Percentiles rank a stretch among this genome's conserved stretches.
phyloP scores from a whole-genome alignment of 1,139 yeast genomes.

The Diutina rugosa region DNA sequence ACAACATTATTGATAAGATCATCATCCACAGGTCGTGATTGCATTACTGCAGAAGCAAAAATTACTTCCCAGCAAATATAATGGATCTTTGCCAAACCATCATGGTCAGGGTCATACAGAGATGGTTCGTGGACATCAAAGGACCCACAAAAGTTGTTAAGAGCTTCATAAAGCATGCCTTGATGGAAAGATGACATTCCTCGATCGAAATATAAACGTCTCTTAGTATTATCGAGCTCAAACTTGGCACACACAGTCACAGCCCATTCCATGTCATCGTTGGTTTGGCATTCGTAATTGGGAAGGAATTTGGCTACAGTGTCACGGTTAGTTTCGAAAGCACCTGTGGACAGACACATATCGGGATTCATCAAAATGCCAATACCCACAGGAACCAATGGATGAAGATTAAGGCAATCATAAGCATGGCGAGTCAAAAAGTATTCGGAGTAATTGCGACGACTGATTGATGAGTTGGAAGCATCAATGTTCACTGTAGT shows the following conservation, averaged over 20 bases:
- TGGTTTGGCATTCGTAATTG: slow-evolving; percentile 40
- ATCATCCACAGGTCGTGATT: slow-evolving; percentile 42
- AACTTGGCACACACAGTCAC: slow-evolving; percentile 39
- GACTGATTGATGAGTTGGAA: slow-evolving; percentile 7
- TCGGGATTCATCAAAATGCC: slow-evolving; percentile 31
- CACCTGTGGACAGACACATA: slow-evolving; percentile 12
- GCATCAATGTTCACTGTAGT: slow-evolving; percentile 8
- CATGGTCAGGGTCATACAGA: slow-evolving; percentile 10
- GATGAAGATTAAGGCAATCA: slow-evolving; percentile 36
- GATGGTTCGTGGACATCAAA: slow-evolving; percentile 19
- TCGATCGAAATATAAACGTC: slow-evolving; percentile 29
- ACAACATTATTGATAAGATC: slow-evolving; percentile 41
- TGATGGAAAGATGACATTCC: slow-evolving; percentile 27
- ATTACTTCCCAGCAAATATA: slow-evolving; percentile 30
- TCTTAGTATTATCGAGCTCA: slow-evolving; percentile 39
- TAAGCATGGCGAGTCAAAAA: slow-evolving; percentile 50
- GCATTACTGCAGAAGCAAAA: slow-evolving; percentile 49
- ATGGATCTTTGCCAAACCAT: slow-evolving; percentile 27
- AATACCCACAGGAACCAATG: slow-evolving; percentile 52
- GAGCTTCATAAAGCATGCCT: slow-evolving; percentile 48
- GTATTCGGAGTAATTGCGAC: slow-evolving; percentile 43
- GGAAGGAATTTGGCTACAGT: slow-evolving; percentile 53
- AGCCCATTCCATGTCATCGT: slow-evolving; percentile 76
- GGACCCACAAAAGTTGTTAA: slow-evolving; percentile 55
- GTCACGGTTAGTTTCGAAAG: slow-evolving; percentile 18